Evolutionary conservation across 192 early-diverging fungal genomes (phyloP), one percentile per base, ranked within the genome.

Genomic region (Backusella luteola): DNA sequence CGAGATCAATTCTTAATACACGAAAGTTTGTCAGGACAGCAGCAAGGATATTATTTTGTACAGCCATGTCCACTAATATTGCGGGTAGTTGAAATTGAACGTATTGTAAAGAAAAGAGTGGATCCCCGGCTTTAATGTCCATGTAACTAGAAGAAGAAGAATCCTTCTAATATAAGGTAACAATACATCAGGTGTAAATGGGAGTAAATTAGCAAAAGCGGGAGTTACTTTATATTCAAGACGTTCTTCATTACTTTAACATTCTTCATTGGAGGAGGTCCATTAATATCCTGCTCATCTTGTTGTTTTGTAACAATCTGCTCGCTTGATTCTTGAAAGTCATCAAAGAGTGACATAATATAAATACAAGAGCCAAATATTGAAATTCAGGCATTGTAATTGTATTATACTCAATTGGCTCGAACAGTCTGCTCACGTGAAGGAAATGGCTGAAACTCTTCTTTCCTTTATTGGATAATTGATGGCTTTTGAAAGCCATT

Each of bases 51-150:
- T 97, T 94, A 83, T 93, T 95, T 56, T 93, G 86, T 12, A 97
- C 95, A 0, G 86, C 89, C 77, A 94, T 81, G n/a, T 90, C 87
- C 7, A 91, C 85, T 14, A 98, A 85, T 36, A 83, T 78, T 23
- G 88, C 91, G 14, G 95, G 93, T 74, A 97, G 91, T 49, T 91
- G 89, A 71, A 97, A 97, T 77, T 97, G 94, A 73, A 99, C 96
- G 23, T 87, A 87, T 77, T 95, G 95, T 26, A 99, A 86, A 15
- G 89, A 87, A 77, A 99, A 99, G 69, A 94, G 87, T 38, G 78
- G 81, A 12, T 85, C 84, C 21, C 84, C 80, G 0, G 87, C 77
- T 1, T 67, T 68, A 26, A 85, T 73, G 17, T 83, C 84, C 23
- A 82, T 79, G 44, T 79, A 82, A 35, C 87, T 84, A 73, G 83